phyloP scores from a whole-genome alignment of 306 rosid species.

The Medicago arabica region DNA sequence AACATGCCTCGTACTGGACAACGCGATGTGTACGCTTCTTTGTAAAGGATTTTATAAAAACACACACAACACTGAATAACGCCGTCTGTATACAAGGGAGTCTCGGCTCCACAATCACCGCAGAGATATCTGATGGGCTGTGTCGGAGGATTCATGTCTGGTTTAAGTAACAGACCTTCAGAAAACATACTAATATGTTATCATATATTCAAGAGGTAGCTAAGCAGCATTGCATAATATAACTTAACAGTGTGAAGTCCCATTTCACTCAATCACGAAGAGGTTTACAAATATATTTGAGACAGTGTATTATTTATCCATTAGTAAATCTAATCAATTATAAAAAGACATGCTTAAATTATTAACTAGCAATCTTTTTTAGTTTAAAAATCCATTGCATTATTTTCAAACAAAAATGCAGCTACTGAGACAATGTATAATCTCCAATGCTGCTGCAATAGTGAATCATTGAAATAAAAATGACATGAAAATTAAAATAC shows the following conservation, averaged over 20 bases:
- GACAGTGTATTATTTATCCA: neutral
- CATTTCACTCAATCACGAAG: neutral
- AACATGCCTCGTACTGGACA: conserved; percentile 10
- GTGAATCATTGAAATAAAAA: too few species aligned
- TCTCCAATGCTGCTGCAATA: too few species aligned
- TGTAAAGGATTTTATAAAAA: conserved; percentile 88
- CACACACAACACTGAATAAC: conserved; percentile 95
- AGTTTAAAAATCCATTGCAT: too few species aligned
- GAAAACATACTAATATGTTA: neutral
- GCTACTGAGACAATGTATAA: too few species aligned
- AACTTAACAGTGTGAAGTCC: neutral
- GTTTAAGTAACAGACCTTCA: neutral
- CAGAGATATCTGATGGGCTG: neutral
- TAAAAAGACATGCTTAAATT: too few species aligned
- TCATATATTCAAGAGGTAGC: neutral
- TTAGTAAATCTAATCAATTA: too few species aligned
- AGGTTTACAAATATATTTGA: neutral
- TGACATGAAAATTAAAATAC: too few species aligned
- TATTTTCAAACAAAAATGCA: too few species aligned
- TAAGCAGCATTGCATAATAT: too few species aligned
- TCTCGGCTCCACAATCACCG: conserved; percentile 92
- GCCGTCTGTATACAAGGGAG: conserved; percentile 76
- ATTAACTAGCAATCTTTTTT: too few species aligned
- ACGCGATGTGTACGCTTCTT: conserved; percentile 83
- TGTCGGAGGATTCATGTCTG: neutral